Percentiles rank a stretch among this genome's conserved stretches.
phyloP scores from a whole-genome alignment of 148 eudicot species.

The Agrostemma githago region DNA sequence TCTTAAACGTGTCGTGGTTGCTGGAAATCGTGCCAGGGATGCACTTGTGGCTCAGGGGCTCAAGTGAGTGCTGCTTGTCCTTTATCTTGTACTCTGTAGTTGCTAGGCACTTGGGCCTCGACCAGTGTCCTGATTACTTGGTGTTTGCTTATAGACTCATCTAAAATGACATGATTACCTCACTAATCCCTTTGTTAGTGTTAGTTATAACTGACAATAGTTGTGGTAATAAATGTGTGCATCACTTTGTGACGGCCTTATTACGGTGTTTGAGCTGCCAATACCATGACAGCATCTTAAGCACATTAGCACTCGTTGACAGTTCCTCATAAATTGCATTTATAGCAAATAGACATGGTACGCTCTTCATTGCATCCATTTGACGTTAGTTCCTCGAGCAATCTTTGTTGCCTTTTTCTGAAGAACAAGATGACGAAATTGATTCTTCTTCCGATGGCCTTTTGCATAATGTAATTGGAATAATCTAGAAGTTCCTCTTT shows the following conservation, averaged over 20 bases:
- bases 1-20: conserved; percentile 91
- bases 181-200: background rate
- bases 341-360: background rate
- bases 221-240: background rate
- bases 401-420: too few relatives aligned
- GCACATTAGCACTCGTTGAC: background rate
- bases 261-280: background rate
- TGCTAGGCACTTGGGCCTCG: background rate
- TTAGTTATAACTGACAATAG: background rate
- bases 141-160: background rate
- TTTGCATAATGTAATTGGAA: background rate
- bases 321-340: background rate
- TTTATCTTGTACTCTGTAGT: background rate
- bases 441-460: background rate
- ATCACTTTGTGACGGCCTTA: background rate
- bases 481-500: background rate
- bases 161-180: background rate
- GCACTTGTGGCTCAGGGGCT: conserved; percentile 99
- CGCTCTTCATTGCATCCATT: background rate
- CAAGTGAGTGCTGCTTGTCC: conserved; percentile 49
- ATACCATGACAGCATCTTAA: conserved; percentile 1
- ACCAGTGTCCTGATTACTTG: background rate
- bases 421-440: too few relatives aligned
- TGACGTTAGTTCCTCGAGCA: background rate
- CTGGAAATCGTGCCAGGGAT: conserved; percentile 98